These are phyloP conservation scores for Sugiyamaella lignohabitans DNA, from an alignment of 805 yeast genomes.

Conservation along the genomic window DNA sequence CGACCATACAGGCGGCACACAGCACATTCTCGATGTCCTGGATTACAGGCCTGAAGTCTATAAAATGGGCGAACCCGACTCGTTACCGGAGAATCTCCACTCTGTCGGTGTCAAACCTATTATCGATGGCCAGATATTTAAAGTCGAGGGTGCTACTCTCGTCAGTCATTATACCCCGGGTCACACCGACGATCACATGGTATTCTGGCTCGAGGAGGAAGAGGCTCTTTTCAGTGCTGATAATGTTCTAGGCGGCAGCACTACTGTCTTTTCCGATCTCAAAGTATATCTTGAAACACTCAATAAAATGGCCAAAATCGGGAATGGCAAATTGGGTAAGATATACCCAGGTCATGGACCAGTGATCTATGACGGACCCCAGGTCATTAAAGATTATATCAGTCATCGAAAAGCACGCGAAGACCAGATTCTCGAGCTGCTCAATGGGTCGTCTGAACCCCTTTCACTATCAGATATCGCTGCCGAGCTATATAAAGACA, in stretches of 20 bases:
- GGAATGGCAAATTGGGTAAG: slow-evolving; percentile 7
- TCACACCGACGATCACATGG: slow-evolving; percentile 33
- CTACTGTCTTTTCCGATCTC: slow-evolving; percentile 32
- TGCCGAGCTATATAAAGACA: slow-evolving; percentile 23
- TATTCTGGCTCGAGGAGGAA: slow-evolving; percentile 33
- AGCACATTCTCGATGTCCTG: slow-evolving; percentile 12
- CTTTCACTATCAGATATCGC: slow-evolving; percentile 21
- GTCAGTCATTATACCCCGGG: slow-evolving; percentile 32
- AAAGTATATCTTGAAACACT: slow-evolving; percentile 27
- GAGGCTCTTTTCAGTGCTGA: slow-evolving; percentile 32
- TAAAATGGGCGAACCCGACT: slow-evolving; percentile 7
- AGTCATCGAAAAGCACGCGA: slow-evolving; percentile 32
- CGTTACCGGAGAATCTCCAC: slow-evolving; percentile 1
- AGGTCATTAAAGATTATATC: slow-evolving; percentile 29
- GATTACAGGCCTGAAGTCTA: slow-evolving; percentile 1
- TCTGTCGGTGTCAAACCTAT: slow-evolving; percentile 12
- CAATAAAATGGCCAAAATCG: slow-evolving; percentile 22
- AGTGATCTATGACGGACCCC: slow-evolving; percentile 27
- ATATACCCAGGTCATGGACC: slow-evolving; percentile 37
- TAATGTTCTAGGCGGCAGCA: slow-evolving; percentile 35
- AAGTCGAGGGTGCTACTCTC: slow-evolving; percentile 27
- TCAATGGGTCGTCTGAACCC: slow-evolving; percentile 12
- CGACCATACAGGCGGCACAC: slow-evolving; percentile 32
- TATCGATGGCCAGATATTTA: slow-evolving; percentile 24
- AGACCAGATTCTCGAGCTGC: slow-evolving; percentile 23